Evolutionary conservation across 192 early-diverging fungal species (phyloP).

Genomic region (Coemansia aciculifera): DNA sequence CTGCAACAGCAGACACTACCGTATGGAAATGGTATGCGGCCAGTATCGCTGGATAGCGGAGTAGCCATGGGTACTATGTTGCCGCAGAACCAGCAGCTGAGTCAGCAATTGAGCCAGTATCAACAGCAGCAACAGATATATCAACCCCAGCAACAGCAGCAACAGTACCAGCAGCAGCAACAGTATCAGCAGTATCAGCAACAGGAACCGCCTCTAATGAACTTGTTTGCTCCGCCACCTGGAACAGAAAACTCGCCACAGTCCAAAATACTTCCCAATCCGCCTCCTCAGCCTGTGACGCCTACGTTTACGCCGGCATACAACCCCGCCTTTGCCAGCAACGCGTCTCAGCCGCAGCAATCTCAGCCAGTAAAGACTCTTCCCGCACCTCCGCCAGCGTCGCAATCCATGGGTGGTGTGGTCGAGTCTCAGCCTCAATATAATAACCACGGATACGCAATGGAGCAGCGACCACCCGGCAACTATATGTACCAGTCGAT

Average conservation of each 20-base stretch:
- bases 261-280: constrained; percentile 21
- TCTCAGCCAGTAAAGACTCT: neutral
- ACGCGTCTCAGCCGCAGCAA: constrained; percentile 10
- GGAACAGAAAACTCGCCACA: constrained; percentile 16
- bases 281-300: constrained; percentile 18
- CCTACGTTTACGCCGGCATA: constrained; percentile 31
- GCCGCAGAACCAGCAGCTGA: constrained; percentile 10
- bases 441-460: neutral
- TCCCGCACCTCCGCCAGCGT: neutral
- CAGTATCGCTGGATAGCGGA: constrained; percentile 4
- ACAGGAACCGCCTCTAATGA: constrained; percentile 37
- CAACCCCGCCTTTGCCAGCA: constrained; percentile 25
- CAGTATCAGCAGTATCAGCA: constrained; percentile 20
- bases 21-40: constrained; percentile 17
- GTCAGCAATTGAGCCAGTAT: constrained; percentile 12
- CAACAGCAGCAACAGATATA: neutral
- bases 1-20: constrained; percentile 10
- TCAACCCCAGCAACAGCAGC: constrained; percentile 3
- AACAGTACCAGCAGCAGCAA: constrained; percentile 7
- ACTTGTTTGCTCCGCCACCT: constrained; percentile 41
- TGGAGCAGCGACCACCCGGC: constrained; percentile 1
- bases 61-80: constrained; percentile 5
- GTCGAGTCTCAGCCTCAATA: constrained; percentile 10
- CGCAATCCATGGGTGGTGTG: constrained; percentile 2
- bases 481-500: constrained; percentile 1